Base-by-base conservation (phyloP, 371 early-diverging fungal genomes). In the Phascolomyces articulosus region DNA sequence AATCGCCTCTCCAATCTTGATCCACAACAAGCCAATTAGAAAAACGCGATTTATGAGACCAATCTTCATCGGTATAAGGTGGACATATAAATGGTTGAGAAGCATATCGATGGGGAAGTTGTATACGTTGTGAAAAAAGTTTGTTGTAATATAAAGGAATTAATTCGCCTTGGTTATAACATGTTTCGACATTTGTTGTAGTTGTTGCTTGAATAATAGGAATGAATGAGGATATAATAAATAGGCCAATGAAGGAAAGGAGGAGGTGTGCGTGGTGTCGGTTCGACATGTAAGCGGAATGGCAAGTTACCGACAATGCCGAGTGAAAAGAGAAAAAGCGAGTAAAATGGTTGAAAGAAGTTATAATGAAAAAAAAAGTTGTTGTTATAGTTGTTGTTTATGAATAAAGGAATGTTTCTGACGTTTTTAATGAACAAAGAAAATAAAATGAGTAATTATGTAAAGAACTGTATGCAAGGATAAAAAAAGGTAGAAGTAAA, bases 101-200 rank as follows among this genome's bases (percentile, higher is more conserved):
- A 21, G 64, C 60, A 53, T 75, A 76, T 27, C 68, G 62, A 54
- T 71, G 70, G 20, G 79, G 61, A n/a, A 78, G 61, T 44, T 68
- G 79, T 11, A 70, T 81, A 18, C 68, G 68, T 55, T 73, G 62
- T 26, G 82, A 78, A 34, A 81, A 81, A 18, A 81, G 44, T 48
- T 78, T 81, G 64, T 76, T 77, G 34, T 78, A 76, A 31, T 72
- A 73, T 4, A 81, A 26, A 21, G 78, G 75, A 60, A 81, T 71
- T 21, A 54, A 21, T 7, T 78, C 72, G 18, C 71, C 79, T 64
- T 66, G 66, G 31, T 73, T 63, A 56, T 69, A 78, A 15, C 44
- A 44, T n/a, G n/a, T n/a, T n/a, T n/a, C n/a, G n/a, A n/a, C n/a
- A n/a, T 38, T 38, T 6, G 60, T 28, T 41, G 56, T 60, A 11